Conservation (phyloP, 2,329 filamentous ascomycete genomes). For the Apiospora phragmitis region DNA sequence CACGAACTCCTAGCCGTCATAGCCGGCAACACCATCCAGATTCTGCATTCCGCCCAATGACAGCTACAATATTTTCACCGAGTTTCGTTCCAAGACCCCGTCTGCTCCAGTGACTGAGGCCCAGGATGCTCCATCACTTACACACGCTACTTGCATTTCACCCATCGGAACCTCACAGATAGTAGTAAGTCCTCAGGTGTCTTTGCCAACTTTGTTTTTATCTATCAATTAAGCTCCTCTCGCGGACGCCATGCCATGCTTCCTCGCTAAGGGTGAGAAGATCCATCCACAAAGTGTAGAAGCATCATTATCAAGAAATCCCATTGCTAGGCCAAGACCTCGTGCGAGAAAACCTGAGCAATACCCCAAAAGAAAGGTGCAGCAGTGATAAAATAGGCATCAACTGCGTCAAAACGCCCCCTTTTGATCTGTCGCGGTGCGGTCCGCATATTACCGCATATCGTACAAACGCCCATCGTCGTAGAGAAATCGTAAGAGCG, state of each 20-base stretch:
- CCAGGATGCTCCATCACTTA: background rate
- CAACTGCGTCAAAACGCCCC: background rate
- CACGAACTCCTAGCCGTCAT: slow-evolving; percentile 5
- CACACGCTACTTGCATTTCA: background rate
- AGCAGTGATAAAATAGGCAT: background rate
- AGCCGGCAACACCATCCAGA: background rate
- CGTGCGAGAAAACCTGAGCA: background rate
- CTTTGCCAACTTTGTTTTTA: background rate
- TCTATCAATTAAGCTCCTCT: background rate
- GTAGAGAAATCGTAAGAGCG: background rate
- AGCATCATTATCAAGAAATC: slow-evolving; percentile 1
- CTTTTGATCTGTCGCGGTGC: background rate
- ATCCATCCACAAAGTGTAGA: background rate
- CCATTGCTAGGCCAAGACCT: background rate
- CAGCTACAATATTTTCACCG: background rate
- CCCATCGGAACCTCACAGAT: background rate
- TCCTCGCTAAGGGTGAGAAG: background rate
- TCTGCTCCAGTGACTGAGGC: background rate
- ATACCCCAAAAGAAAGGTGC: background rate
- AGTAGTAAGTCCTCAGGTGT: background rate
- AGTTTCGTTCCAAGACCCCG: background rate
- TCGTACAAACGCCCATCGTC: background rate
- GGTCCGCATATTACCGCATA: background rate
- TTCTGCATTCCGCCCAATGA: background rate
- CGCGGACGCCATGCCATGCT: background rate